phyloP scores from a whole-genome alignment of 441 rosid genomes.

The Euphorbia corollata region DNA sequence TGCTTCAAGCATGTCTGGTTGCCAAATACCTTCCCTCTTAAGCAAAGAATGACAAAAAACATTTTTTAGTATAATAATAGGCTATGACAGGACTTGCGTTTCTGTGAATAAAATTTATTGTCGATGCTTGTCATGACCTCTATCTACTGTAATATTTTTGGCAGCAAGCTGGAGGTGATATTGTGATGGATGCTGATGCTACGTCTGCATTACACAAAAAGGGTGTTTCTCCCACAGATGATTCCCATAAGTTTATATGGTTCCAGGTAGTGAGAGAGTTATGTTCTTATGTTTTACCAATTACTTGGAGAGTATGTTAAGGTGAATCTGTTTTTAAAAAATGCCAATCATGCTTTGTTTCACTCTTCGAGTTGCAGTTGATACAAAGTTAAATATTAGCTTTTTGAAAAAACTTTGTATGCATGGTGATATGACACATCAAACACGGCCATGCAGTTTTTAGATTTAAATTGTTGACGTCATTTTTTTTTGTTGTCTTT shows the following conservation, averaged over 20 bases:
- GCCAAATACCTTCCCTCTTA: neutral
- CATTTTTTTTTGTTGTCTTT: too few species aligned
- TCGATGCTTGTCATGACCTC: neutral
- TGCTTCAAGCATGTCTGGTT: neutral
- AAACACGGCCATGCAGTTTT: neutral
- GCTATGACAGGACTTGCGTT: neutral
- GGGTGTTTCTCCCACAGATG: constrained; percentile 66
- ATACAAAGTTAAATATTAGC: neutral
- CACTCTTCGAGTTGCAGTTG: neutral
- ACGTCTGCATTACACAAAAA: constrained; percentile 69
- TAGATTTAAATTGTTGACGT: neutral
- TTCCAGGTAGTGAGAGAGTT: constrained; percentile 45
- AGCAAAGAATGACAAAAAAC: neutral
- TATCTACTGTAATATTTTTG: constrained; percentile 22
- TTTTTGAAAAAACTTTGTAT: neutral
- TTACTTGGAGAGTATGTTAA: neutral
- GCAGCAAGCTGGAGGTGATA: constrained; percentile 86
- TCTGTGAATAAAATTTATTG: neutral
- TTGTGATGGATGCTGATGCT: constrained; percentile 92
- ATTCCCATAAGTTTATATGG: constrained; percentile 77
- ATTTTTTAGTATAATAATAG: neutral
- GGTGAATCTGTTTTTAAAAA: neutral
- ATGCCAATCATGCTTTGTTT: neutral
- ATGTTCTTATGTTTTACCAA: constrained; percentile 7
- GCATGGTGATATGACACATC: neutral